Conservation (phyloP, 176 grass and related monocot genomes). For the Saccharum spontaneum region DNA sequence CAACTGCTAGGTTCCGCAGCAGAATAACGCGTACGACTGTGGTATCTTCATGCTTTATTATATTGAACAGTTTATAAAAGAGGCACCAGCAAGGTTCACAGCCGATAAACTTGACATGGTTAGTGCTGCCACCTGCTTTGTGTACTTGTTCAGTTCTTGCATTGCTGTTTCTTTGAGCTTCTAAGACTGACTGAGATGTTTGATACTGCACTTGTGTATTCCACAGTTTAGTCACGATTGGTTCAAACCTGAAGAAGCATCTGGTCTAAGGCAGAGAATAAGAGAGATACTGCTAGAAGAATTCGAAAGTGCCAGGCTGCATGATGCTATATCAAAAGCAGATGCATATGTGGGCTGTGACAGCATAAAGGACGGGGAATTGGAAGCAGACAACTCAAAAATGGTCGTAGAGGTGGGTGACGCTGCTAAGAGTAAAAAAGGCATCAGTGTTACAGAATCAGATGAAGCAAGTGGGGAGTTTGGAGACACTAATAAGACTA, state of each 20-base stretch:
- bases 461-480: too few species aligned
- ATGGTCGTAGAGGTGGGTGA: too few species aligned
- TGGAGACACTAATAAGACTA: not conserved
- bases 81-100: conserved; percentile 72
- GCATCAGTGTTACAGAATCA: too few species aligned
- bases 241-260: conserved; percentile 79
- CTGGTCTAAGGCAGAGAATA: conserved; percentile 43
- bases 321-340: too few species aligned
- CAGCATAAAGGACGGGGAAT: too few species aligned
- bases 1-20: conserved; percentile 57
- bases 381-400: too few species aligned
- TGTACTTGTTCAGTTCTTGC: conserved; percentile 21
- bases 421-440: too few species aligned
- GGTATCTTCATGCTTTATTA: conserved; percentile 93
- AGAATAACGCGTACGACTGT: conserved; percentile 82
- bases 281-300: not conserved
- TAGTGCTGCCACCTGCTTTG: conserved; percentile 10
- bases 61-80: conserved; percentile 60
- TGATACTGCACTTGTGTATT: conserved; percentile 18
- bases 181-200: not conserved
- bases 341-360: too few species aligned
- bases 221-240: conserved; percentile 63
- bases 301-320: not conserved
- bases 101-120: conserved; percentile 63
- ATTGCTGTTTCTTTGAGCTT: not conserved